A percentile compares a stretch with the other conserved stretches of the same genome.
These are phyloP conservation scores for Phalaenopsis aphrodite DNA, from an alignment of 106 monocot species.

Conservation along the genomic window DNA sequence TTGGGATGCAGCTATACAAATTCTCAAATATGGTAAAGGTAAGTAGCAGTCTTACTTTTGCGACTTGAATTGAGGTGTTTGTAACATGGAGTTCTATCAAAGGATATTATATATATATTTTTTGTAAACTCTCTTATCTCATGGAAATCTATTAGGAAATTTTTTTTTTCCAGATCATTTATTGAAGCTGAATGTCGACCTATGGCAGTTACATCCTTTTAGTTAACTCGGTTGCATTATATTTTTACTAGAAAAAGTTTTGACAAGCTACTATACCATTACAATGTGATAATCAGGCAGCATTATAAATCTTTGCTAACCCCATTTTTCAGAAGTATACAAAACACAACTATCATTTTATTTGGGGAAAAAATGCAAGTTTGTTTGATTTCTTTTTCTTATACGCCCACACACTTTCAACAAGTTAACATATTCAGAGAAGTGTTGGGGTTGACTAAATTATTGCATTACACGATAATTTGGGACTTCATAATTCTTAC, in stretches of 20 bases:
- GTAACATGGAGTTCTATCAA: not conserved
- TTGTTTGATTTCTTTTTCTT: not conserved
- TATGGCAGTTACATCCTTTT: not conserved
- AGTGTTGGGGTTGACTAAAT: not conserved
- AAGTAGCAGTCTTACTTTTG: not conserved
- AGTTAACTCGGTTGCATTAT: not conserved
- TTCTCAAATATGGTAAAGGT: not conserved
- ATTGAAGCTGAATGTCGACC: constrained; percentile 5
- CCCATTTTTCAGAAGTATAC: not conserved
- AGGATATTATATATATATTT: constrained; percentile 3
- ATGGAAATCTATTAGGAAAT: not conserved
- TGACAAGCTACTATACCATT: not conserved
- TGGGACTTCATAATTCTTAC: constrained; percentile 6
- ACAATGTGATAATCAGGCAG: not conserved
- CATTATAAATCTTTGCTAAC: not conserved
- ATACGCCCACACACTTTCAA: not conserved
- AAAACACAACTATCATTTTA: not conserved
- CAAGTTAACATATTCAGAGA: not conserved
- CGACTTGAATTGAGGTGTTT: not conserved
- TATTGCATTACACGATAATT: not conserved
- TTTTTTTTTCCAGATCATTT: not conserved
- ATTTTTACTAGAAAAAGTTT: not conserved
- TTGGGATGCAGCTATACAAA: not conserved
- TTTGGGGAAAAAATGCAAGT: not conserved
- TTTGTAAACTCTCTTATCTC: not conserved